Evolutionary conservation across 2,329 filamentous ascomycete species (phyloP), one percentile per base, ranked within the genome.

Genomic region (Colletotrichum cereale): DNA sequence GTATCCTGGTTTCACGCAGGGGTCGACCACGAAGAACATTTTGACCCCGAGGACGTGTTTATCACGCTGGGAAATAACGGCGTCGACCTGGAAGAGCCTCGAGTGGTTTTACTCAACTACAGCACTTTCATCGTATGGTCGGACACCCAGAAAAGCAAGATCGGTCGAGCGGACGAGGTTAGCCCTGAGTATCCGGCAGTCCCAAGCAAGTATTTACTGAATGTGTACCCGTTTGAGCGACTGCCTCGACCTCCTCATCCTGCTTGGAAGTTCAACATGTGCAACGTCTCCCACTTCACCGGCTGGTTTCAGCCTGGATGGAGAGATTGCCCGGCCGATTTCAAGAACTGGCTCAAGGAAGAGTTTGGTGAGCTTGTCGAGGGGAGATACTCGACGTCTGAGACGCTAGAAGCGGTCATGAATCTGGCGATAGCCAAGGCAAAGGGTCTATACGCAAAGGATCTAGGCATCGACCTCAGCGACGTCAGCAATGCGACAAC

Each of bases 281-380:
- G 10, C 10, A 21, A 11, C 18, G 5, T 55, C 4, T 14, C 0
- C 50, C 1, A 1, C 0, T 34, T 55, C 5, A 3, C 18, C 18
- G 50, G 29, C 50, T 55, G 50, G 50, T 55, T 53, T n/a, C 50
- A 29, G 16, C 10, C 10, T 12, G 4, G 2, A 12, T 53, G 26
- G 29, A 11, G 2, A 29, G 0, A n/a, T 2, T 3, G 10, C 50
- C 1, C 5, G 50, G 50, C 0, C 3, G 16, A 5, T 18, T n/a
- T 34, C 2, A 5, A n/a, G 12, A 7, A n/a, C 18, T 53, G 29
- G 50, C 26, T 53, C 50, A 5, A n/a, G 18, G 7, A 11, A 11
- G 50, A 34, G 18, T 53, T 34, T 29, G 50, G 29, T 21, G 6
- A 34, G 29, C 14, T 10, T 8, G 18, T 11, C 16, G 50, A n/a